phyloP scores from a whole-genome alignment of 257 asterid genomes.

The Nicotiana attenuata region DNA sequence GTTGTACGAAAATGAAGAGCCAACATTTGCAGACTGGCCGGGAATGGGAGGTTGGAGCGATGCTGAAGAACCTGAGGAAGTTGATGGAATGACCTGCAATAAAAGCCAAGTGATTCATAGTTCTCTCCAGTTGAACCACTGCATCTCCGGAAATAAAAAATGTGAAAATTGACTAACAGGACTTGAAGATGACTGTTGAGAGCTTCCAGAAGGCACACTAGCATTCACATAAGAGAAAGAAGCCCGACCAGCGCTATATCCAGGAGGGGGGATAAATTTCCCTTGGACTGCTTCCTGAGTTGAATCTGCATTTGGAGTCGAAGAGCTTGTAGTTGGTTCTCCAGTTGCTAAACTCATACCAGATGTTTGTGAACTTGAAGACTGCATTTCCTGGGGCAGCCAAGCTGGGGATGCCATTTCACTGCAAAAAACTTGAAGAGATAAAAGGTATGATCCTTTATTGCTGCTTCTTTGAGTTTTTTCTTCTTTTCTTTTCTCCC shows the following conservation, averaged over 20 bases:
- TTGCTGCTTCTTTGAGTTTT: background rate
- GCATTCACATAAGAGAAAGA: constrained; percentile 34
- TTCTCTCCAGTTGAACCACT: background rate
- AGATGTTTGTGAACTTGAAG: constrained; percentile 15
- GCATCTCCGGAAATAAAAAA: background rate
- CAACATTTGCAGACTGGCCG: constrained; percentile 19
- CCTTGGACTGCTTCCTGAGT: constrained; percentile 3
- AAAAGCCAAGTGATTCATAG: constrained; percentile 12
- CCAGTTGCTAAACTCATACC: constrained; percentile 10
- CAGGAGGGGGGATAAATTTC: constrained; percentile 10
- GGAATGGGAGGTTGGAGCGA: constrained; percentile 22
- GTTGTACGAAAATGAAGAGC: constrained; percentile 23
- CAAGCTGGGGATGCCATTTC: constrained; percentile 16
- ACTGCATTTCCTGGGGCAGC: constrained; percentile 19
- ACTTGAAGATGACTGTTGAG: constrained; percentile 24
- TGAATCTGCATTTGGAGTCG: constrained; percentile 13
- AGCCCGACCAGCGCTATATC: constrained; percentile 19
- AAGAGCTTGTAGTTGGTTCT: constrained; percentile 9
- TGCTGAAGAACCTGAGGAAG: constrained; percentile 21
- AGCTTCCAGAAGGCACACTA: constrained; percentile 22
- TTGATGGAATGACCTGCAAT: constrained; percentile 25
- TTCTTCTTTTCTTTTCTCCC: background rate
- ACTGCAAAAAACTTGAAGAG: constrained; percentile 13
- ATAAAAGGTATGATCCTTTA: background rate
- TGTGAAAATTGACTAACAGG: constrained; percentile 24